phyloP scores from a whole-genome alignment of 2,329 filamentous ascomycete genomes.

The Apiospora aurea region DNA sequence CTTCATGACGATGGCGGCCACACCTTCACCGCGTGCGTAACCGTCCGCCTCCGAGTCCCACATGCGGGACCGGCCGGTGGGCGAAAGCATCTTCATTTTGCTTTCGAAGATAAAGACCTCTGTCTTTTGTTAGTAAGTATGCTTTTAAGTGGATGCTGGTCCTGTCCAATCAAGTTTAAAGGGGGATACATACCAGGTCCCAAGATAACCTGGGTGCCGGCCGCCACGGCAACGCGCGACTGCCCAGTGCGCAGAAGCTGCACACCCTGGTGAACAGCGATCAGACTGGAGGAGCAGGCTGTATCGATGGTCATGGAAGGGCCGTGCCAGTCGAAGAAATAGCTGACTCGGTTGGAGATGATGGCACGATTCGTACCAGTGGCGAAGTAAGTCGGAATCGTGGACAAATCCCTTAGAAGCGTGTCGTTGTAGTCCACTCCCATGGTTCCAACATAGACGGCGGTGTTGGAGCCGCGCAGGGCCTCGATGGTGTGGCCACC shows the following conservation, averaged over 20 bases:
- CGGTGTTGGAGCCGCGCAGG: conserved; percentile 4
- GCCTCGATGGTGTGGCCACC: background rate
- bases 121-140: no score
- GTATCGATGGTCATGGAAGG: conserved; percentile 27
- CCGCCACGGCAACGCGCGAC: conserved; percentile 48
- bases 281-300: conserved; percentile 23
- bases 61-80: conserved; percentile 36
- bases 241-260: conserved; percentile 38
- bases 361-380: background rate
- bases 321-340: conserved; percentile 27
- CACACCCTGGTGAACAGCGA: conserved; percentile 28
- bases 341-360: conserved; percentile 24
- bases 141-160: no score
- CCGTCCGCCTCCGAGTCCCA: conserved; percentile 33
- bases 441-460: background rate
- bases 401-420: background rate
- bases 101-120: background rate
- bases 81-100: conserved; percentile 37
- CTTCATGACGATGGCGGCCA: conserved; percentile 59
- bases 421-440: background rate
- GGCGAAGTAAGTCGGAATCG: conserved; percentile 1
- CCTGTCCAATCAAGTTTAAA: no score
- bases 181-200: background rate
- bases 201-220: conserved; percentile 49
- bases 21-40: conserved; percentile 54